Evolutionary conservation across 2,329 filamentous ascomycete species (phyloP).

Genomic region (Achaetomium macrosporum): DNA sequence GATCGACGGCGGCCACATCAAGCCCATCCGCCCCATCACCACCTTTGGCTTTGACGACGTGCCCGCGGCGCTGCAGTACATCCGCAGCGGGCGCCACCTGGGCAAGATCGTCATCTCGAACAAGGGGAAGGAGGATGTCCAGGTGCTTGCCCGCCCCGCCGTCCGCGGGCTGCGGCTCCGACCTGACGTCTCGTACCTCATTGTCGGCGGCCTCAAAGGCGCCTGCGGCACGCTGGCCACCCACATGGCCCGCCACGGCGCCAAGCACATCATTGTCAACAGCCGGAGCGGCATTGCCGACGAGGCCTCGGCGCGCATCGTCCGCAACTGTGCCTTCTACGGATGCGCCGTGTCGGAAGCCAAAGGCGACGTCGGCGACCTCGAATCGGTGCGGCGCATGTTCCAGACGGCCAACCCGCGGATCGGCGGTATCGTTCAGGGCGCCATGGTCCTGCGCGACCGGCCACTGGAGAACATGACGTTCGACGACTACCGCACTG

Average conservation of each 20-base stretch:
- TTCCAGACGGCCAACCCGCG: constrained; percentile 7
- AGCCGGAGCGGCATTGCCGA: constrained; percentile 30
- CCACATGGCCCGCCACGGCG: constrained; percentile 31
- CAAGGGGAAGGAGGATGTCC: constrained; percentile 14
- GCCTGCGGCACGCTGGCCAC: constrained; percentile 32
- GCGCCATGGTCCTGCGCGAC: constrained; percentile 26
- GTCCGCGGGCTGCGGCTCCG: constrained; percentile 18
- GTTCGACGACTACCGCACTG: constrained; percentile 26
- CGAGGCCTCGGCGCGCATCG: constrained; percentile 23
- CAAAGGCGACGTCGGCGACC: constrained; percentile 19
- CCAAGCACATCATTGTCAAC: constrained; percentile 28
- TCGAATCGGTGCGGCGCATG: constrained; percentile 7
- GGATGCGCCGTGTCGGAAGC: constrained; percentile 19
- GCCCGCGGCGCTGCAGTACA: constrained; percentile 26
- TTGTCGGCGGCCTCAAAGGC: constrained; percentile 35
- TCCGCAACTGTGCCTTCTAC: constrained; percentile 16
- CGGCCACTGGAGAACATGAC: constrained; percentile 26
- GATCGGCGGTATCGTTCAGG: constrained; percentile 24
- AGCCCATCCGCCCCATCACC: constrained; percentile 29
- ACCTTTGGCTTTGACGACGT: constrained; percentile 27
- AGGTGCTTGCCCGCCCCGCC: constrained; percentile 23
- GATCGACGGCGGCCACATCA: constrained; percentile 22
- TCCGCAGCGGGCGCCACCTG: constrained; percentile 32
- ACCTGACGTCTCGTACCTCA: constrained; percentile 29
- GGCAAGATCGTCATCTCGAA: constrained; percentile 35